Evolutionary conservation across 176 grass and related monocot species (phyloP), one percentile per base, ranked within the genome.

Genomic region (Pontederia crassipes): DNA sequence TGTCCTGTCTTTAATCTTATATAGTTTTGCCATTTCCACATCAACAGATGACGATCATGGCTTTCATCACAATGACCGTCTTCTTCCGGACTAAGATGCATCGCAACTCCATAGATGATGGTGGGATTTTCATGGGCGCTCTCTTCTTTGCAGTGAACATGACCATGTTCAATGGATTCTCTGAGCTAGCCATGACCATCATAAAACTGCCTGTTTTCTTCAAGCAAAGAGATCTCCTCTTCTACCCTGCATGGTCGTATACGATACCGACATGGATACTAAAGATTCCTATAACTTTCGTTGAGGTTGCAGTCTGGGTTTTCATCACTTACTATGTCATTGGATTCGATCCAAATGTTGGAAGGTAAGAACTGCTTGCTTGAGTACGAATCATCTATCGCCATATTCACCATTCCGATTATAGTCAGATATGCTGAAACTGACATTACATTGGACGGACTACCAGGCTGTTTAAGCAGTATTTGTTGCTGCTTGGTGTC

Each of bases 161-260:
- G 0, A 63, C 70, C 72, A 76, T 85, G 67, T 89, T 89, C 54
- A 89, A 85, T 20, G 86, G 86, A 26, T 85, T 89, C 67, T 78
- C 86, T 1, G 86, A 89, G 63, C 64, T 89, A 11, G 82, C 86
- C 17, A 72, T 89, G 75, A 84, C 82, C 56, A 75, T 74, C 56
- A 73, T 85, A 20, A 89, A 89, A 60, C 65, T 89, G 55, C 86
- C 86, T 0, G 78, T 89, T 45, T 89, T 89, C 73, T 89, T 79
- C 59, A 89, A 89, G 67, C 86, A 89, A 76, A 77, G 82, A 16
- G 86, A 85, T 60, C 78, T 68, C 66, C 78, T 81, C 66, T 89
- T 89, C 67, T 85, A 78, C 55, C 86, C 86, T 7, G 49, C 82
- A 53, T 89, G 86, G 86, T 71, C 78, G 26, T 89, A 89, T 46